Base-by-base conservation (phyloP, 1,139 yeast species). In the Magnusiomyces magnusii region DNA sequence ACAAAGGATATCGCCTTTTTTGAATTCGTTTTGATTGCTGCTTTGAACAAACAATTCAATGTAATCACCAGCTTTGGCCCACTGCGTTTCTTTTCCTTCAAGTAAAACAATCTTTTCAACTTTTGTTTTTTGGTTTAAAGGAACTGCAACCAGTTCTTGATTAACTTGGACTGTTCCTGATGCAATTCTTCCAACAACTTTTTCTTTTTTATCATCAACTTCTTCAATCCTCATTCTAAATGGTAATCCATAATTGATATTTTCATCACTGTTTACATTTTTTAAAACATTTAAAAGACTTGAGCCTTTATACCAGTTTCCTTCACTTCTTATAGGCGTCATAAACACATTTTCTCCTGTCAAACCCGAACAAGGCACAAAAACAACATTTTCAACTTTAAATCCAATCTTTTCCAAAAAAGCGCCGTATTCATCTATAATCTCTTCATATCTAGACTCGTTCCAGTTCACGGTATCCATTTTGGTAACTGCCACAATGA, bases 341-440 rank as follows among this genome's bases (percentile, higher is more conserved):
- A n/a, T n/a, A 78, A 86, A 83, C 95, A 86, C 87, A 89, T 87
- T 86, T 82, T 87, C 95, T 83, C 95, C 95, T 81, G 86, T 86
- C 93, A 92, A 87, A 76, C 95, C 95, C 73, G 95, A 87, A 79
- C 87, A 86, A 78, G 95, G 95, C 71, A 86, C 93, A 85, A 87
- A 87, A 73, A 95, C 86, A 79, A 87, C 92, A 78, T 85, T 79
- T 87, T 86, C 86, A 77, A 93, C 95, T 87, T 87, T 86, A 90
- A 80, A 86, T 82, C 93, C 93, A 73, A 86, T 92, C 87, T 86
- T 86, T 89, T 86, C 86, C 85, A 87, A 84, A 86, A 86, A 87
- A 84, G 84, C 84, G 72, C 90, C 78, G 69, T 89, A 84, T 80
- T 86, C 93, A 88, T 86, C 86, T 78, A 81, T 77, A 71, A 86